A percentile compares a stretch with the other conserved stretches of the same genome.
phyloP scores from a whole-genome alignment of 2,329 filamentous ascomycete species.

The Zymoseptoria ardabiliae region DNA sequence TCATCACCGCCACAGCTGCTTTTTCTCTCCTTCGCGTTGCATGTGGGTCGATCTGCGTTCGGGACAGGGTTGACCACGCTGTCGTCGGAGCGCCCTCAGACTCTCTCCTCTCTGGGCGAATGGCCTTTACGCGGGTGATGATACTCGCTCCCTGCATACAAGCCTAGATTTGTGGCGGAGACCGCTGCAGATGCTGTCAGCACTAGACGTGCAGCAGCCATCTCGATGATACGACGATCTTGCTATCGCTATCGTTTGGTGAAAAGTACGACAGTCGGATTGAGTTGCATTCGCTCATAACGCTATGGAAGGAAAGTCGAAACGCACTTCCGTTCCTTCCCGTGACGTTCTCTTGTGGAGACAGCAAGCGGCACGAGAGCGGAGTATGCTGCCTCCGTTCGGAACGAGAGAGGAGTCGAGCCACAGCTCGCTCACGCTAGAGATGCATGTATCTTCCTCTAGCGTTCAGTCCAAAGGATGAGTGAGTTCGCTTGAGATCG shows the following conservation, averaged over 20 bases:
- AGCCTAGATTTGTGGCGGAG: neutral
- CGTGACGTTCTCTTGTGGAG: neutral
- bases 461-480: no score
- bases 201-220: neutral
- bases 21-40: neutral
- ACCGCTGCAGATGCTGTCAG: neutral
- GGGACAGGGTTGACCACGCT: neutral
- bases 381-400: conserved; percentile 9
- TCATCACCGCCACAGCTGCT: neutral
- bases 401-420: conserved; percentile 10
- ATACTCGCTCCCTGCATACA: neutral
- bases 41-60: neutral
- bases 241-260: neutral
- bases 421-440: conserved; percentile 1
- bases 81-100: neutral
- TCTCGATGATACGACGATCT: neutral
- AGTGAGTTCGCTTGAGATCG: no score
- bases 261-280: neutral
- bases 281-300: no score
- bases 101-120: no score
- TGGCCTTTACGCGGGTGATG: no score
- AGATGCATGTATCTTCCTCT: no score
- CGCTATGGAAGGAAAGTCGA: neutral
- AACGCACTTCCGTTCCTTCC: neutral
- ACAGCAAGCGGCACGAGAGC: conserved; percentile 1